Evolutionary conservation across 768 basidiomycete species (phyloP).

Genomic region (Cystofilobasidium capitatum): DNA sequence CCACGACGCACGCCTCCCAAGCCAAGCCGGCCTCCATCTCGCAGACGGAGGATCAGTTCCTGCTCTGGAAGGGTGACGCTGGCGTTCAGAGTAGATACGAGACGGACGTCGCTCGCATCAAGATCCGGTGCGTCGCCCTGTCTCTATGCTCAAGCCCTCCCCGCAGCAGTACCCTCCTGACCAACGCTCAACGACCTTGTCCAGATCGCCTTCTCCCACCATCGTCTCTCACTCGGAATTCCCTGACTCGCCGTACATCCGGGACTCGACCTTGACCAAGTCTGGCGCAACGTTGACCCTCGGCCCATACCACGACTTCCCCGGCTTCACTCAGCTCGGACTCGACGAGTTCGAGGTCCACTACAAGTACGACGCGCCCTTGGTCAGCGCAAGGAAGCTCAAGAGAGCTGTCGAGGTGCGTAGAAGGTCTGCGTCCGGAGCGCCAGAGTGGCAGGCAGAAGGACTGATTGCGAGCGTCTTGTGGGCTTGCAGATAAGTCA

Average conservation of each 20-base stretch:
- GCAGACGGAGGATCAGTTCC: constrained; percentile 67
- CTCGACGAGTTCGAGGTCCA: constrained; percentile 57
- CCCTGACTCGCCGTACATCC: constrained; percentile 42
- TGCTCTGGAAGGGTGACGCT: constrained; percentile 66
- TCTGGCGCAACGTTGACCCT: constrained; percentile 74
- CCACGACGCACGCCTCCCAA: constrained; percentile 65
- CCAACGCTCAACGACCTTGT: background rate
- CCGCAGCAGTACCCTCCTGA: background rate
- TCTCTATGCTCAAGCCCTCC: background rate
- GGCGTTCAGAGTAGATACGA: constrained; percentile 77
- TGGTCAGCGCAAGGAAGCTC: constrained; percentile 63
- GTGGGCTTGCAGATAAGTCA: constrained; percentile 53
- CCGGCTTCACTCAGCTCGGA: constrained; percentile 50
- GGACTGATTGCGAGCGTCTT: background rate
- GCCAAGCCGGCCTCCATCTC: constrained; percentile 64
- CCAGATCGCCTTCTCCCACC: constrained; percentile 60
- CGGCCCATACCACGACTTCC: constrained; percentile 73
- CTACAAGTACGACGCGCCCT: constrained; percentile 71
- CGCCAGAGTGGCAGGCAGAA: background rate
- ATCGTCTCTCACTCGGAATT: constrained; percentile 56
- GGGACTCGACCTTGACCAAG: constrained; percentile 58
- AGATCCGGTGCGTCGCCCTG: constrained; percentile 58
- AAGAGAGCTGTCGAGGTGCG: constrained; percentile 61
- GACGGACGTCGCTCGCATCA: constrained; percentile 72
- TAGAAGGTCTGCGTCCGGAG: background rate